These are phyloP conservation scores for Penicillium antarcticum DNA, from an alignment of 495 filamentous ascomycete species.

Conservation along the genomic window DNA sequence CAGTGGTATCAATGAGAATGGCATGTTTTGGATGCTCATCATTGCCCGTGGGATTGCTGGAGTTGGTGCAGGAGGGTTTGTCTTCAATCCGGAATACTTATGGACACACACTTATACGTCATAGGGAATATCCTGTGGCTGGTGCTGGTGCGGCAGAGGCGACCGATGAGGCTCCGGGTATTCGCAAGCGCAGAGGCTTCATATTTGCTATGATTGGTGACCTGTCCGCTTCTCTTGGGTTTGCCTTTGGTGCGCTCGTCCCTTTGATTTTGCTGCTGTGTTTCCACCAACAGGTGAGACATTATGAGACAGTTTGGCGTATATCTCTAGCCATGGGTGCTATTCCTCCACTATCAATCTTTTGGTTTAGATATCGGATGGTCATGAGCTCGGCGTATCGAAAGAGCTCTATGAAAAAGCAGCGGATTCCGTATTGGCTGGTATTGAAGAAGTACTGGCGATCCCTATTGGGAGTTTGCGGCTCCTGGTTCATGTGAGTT, in stretches of 20 bases:
- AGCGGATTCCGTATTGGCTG: conserved; percentile 28
- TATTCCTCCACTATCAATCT: conserved; percentile 31
- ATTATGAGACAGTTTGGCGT: conserved; percentile 31
- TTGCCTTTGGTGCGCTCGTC: conserved; percentile 29
- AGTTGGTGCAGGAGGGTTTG: conserved; percentile 27
- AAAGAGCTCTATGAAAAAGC: conserved; percentile 58
- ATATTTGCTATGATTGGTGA: conserved; percentile 36
- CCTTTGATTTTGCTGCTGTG: conserved; percentile 26
- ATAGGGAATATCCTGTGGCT: conserved; percentile 32
- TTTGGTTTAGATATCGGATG: conserved; percentile 40
- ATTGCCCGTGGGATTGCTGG: conserved; percentile 26
- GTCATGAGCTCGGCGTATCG: conserved; percentile 59
- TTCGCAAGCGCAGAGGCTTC: conserved; percentile 31
- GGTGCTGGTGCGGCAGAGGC: conserved; percentile 34
- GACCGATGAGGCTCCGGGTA: conserved; percentile 26
- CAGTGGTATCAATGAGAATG: conserved; percentile 20
- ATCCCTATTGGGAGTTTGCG: conserved; percentile 29
- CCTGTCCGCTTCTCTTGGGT: conserved; percentile 30
- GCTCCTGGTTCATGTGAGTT: conserved; percentile 35
- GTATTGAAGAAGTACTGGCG: conserved; percentile 38
- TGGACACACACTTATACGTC: not conserved
- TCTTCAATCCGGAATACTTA: not conserved
- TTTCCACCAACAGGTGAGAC: conserved; percentile 24
- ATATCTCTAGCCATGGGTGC: conserved; percentile 30
- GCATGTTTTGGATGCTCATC: conserved; percentile 31